Evolutionary conservation across 208 protist species (phyloP), one percentile per base, ranked within the genome.

Genomic region (Wallacemonas rigidus): DNA sequence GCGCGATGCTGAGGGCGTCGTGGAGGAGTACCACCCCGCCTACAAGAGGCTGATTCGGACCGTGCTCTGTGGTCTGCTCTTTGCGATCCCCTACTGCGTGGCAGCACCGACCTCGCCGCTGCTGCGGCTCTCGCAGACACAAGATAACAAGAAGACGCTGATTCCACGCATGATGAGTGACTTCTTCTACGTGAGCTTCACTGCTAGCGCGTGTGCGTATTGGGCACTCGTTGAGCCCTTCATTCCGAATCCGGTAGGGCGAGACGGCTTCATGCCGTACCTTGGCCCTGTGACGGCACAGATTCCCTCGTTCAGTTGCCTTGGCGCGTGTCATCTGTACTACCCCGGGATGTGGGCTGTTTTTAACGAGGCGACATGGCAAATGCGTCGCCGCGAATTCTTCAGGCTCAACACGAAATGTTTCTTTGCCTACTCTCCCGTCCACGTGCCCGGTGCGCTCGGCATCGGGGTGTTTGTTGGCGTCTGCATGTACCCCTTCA

Each of bases 101-200:
- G 67, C 81, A 9, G 67, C 72, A 7, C 83, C 87, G 7, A 75
- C 71, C 47, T 92, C 87, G 11, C 87, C 87, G 54, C 68, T 90
- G 54, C 58, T 92, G 39, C 77, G 78, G 63, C 71, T 92, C 2
- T 92, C 87, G 11, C 82, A 81, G 53, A 86, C 81, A 45, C 76
- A 92, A 56, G 77, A 87, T 45, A 86, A 89, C 75, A 80, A 83
- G 43, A 89, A 81, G 62, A 76, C 77, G 2, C 76, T 92, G 57
- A 71, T 88, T 51, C 81, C 85, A 15, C 77, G 87, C 38, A 92
- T 92, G 77, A 90, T 92, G 82, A 88, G 69, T 54, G 87, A 92
- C 71, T 92, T 92, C 71, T 92, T 92, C 50, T 87, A 82, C 40
- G 82, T 92, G 15, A 87, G 81, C 63, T 92, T 92, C 56, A 45